Evolutionary conservation across 2,329 filamentous ascomycete genomes (phyloP).

Genomic region (Diaporthe sp.): DNA sequence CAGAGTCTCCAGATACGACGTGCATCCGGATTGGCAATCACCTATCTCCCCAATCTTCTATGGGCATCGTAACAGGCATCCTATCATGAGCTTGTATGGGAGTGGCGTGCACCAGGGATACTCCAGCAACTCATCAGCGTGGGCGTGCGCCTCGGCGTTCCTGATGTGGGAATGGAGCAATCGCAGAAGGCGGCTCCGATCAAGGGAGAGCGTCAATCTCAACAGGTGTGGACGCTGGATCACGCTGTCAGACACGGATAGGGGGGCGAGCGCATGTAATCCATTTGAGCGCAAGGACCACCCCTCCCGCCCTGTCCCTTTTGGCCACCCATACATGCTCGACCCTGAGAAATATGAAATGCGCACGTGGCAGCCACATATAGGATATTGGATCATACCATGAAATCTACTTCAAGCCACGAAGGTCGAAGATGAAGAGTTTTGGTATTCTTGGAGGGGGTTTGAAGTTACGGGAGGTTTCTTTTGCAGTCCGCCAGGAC

Average conservation of each 20-base stretch:
- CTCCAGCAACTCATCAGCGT: not conserved
- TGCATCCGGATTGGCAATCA: not conserved
- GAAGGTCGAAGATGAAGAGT: too few species aligned
- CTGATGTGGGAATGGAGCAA: not conserved
- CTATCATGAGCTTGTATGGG: constrained; percentile 8
- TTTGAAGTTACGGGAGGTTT: too few species aligned
- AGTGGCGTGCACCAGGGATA: not conserved
- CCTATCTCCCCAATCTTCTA: too few species aligned
- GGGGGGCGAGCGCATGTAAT: not conserved
- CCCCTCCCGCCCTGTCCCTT: not conserved
- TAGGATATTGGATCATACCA: too few species aligned
- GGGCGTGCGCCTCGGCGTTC: constrained; percentile 6
- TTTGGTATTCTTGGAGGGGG: too few species aligned
- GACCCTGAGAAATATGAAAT: not conserved
- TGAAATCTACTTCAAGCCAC: too few species aligned
- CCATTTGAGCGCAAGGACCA: not conserved
- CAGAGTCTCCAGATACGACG: not conserved
- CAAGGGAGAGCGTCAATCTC: not conserved
- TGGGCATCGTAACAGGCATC: not conserved
- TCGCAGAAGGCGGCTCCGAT: too few species aligned
- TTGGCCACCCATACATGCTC: not conserved
- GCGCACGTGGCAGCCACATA: not conserved
- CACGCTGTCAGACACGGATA: not conserved
- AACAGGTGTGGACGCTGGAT: not conserved
- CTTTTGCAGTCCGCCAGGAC: too few species aligned